A percentile compares a stretch with the other conserved stretches of the same genome.
Conservation (phyloP, 257 asterid species). For the Plantago elongata region DNA sequence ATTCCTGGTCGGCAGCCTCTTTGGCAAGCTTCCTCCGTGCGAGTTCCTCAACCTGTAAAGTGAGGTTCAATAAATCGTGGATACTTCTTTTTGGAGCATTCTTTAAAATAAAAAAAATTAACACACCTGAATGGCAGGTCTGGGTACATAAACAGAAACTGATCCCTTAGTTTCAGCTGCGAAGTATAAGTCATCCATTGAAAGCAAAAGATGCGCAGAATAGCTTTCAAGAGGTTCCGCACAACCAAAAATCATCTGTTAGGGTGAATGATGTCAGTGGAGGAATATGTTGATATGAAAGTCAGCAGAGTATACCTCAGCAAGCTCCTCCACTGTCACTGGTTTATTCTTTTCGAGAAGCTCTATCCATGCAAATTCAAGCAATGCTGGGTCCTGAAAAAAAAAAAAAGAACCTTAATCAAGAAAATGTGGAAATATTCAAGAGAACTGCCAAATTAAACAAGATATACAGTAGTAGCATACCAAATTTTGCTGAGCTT, state of each 20-base stretch:
- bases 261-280: conserved; percentile 40
- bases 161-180: conserved; percentile 61
- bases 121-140: conserved; percentile 69
- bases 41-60: conserved; percentile 80
- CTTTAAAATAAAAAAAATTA: conserved; percentile 10
- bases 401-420: conserved; percentile 16
- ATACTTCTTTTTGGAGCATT: neutral
- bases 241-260: conserved; percentile 97
- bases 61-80: conserved; percentile 16
- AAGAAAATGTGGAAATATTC: conserved; percentile 13
- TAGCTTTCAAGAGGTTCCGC: conserved; percentile 91
- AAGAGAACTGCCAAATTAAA: conserved; percentile 15
- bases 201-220: conserved; percentile 77
- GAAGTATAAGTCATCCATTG: conserved; percentile 77
- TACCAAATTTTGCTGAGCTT: conserved; percentile 79
- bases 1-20: conserved; percentile 73
- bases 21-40: conserved; percentile 54
- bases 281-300: conserved; percentile 25
- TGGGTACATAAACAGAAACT: conserved; percentile 76
- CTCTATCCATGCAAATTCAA: conserved; percentile 96
- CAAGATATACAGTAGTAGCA: conserved; percentile 27
- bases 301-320: conserved; percentile 57
- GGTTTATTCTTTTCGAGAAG: conserved; percentile 79
- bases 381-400: conserved; percentile 75
- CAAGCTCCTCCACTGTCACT: conserved; percentile 72